Evolutionary conservation across 805 yeast genomes (phyloP).

Genomic region (Hanseniaspora guilliermondii): DNA sequence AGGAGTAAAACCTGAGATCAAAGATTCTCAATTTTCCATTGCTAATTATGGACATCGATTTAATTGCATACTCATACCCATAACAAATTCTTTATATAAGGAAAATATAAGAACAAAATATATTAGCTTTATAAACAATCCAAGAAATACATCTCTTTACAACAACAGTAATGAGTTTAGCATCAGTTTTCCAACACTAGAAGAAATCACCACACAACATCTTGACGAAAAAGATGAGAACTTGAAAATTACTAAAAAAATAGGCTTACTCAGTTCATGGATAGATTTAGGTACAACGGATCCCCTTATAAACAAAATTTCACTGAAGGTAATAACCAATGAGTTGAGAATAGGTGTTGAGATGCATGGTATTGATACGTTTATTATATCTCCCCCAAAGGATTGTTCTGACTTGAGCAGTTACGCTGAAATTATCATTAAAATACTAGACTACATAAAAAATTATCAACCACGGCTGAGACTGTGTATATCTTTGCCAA

Average conservation of each 20-base stretch:
- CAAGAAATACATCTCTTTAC: conserved; percentile 22
- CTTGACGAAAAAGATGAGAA: background rate
- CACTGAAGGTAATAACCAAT: conserved; percentile 47
- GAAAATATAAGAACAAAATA: conserved; percentile 8
- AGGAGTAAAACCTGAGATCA: background rate
- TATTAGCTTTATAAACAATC: background rate
- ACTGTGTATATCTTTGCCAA: conserved; percentile 37
- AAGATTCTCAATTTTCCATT: background rate
- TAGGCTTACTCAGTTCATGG: conserved; percentile 58
- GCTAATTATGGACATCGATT: background rate
- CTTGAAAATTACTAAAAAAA: conserved; percentile 14
- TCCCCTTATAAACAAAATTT: conserved; percentile 37
- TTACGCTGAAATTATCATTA: conserved; percentile 35
- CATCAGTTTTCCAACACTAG: conserved; percentile 32
- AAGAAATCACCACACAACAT: conserved; percentile 10
- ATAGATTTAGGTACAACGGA: conserved; percentile 51
- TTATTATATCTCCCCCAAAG: conserved; percentile 54
- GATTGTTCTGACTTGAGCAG: conserved; percentile 39
- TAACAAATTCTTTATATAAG: conserved; percentile 9
- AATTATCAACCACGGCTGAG: conserved; percentile 25
- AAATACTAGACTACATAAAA: conserved; percentile 21
- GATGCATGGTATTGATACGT: conserved; percentile 32
- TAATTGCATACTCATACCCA: background rate
- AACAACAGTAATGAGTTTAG: conserved; percentile 33
- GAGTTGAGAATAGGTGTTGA: conserved; percentile 37